Percentiles rank a stretch among this genome's conserved stretches.
Evolutionary conservation across 305 asterid genomes (phyloP).

Genomic region (Caryopteris hybrid): DNA sequence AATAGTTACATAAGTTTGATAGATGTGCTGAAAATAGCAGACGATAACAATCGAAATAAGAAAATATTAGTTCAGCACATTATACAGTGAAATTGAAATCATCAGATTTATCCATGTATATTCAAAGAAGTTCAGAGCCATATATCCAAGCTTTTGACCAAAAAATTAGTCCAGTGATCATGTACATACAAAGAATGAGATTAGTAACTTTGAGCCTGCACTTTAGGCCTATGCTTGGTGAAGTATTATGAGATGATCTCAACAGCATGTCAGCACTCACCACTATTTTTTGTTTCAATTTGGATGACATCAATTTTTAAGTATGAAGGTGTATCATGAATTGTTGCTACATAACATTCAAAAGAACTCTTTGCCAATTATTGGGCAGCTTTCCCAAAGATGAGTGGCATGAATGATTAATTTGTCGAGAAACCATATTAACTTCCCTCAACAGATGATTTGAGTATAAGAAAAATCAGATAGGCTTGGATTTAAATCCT

Average conservation of each 20-base stretch:
- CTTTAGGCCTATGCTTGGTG: neutral
- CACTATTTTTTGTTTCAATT: neutral
- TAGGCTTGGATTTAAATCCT: neutral
- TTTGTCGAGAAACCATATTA: neutral
- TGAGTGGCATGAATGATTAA: neutral
- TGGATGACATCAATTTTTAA: neutral
- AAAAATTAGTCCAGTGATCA: neutral
- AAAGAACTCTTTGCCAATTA: neutral
- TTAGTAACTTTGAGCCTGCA: neutral
- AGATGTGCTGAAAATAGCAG: neutral
- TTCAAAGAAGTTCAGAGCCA: neutral
- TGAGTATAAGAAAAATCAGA: neutral
- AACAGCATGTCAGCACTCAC: neutral
- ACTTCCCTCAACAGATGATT: neutral
- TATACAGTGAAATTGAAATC: neutral
- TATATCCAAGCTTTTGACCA: neutral
- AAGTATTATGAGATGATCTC: neutral
- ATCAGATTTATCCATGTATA: constrained; percentile 1
- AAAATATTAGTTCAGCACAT: neutral
- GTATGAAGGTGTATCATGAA: neutral
- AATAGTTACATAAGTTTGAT: constrained; percentile 21
- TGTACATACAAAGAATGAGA: neutral
- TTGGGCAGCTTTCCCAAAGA: neutral
- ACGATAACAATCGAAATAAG: neutral
- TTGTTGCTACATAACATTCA: neutral